Conservation (phyloP, 1,284 basidiomycete species). For the Trametes versicolor region DNA sequence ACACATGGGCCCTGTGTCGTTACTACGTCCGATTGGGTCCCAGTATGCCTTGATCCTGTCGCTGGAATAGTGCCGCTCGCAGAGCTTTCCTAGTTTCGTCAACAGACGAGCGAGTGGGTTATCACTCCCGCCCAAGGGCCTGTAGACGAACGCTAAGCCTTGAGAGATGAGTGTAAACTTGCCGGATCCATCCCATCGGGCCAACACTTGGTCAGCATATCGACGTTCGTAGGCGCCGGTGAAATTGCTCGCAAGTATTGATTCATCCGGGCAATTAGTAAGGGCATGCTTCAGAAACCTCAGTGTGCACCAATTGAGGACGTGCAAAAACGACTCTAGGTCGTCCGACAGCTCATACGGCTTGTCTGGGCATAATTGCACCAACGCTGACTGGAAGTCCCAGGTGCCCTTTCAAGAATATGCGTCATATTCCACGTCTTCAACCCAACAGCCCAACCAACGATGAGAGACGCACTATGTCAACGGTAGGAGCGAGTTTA, state of each 20-base stretch:
- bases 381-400: conserved; percentile 26
- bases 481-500: background rate
- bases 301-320: conserved; percentile 12
- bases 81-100: background rate
- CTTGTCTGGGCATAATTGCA: conserved; percentile 17
- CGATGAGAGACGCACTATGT: background rate
- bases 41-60: too few species aligned
- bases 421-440: background rate
- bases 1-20: too few species aligned
- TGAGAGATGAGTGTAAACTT: too few species aligned
- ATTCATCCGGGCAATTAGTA: background rate
- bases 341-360: conserved; percentile 28
- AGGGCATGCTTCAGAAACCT: background rate
- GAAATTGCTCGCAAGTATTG: background rate
- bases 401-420: conserved; percentile 22
- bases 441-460: background rate
- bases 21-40: too few species aligned
- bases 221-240: too few species aligned
- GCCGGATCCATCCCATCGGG: too few species aligned
- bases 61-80: background rate
- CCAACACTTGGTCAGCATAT: too few species aligned
- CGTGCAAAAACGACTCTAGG: conserved; percentile 30
- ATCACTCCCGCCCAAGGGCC: background rate
- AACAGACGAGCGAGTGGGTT: background rate
- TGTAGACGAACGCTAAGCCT: background rate